Base-by-base conservation (phyloP, 345 rosid species). In the Dipteronia dyeriana region DNA sequence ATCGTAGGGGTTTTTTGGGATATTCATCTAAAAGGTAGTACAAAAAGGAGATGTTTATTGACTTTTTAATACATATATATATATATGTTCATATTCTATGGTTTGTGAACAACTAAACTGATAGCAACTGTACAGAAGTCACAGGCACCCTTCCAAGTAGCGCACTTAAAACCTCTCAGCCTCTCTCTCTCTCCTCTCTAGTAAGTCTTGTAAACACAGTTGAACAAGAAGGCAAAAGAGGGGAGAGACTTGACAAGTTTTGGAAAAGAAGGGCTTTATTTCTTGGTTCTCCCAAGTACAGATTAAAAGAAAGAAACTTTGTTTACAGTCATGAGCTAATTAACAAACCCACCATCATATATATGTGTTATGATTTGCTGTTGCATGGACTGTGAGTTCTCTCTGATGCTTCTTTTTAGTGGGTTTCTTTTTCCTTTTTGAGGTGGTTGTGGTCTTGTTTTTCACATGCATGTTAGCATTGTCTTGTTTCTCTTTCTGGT, bases 401-500 rank as follows among this genome's bases (percentile, higher is more conserved):
- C 57, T 54, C 56, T 39, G 23, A 56, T 59, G 63, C 73, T 76
- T 71, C 11, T 31, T 7, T 67, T n/a, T 20, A 66, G 31, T 54
- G 79, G 75, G 78, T 64, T 53, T 45, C 39, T 60, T 64, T 31
- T 54, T 49, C 43, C 16, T 51, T 69, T n/a, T 20, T 56, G 49
- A 34, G 39, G 23, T 45, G 59, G 39, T 23, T 56, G 39, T 66
- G 66, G 69, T 53, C 6, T 39, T 66, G 11, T 43, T 64, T 10
- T 70, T 38, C 76, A 78, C 86, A 85, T 85, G 85, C 85, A 81
- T 68, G 79, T 65, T 29, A n/a, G 38, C 77, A 26, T 75, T 68
- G 34, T 63, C 70, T 70, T 73, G 38, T 70, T 76, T 20, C 53
- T 69, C 66, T 51, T 72, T 69, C 80, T 57, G 51, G 23, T 56